Base-by-base conservation (phyloP, 306 rosid genomes). In the Hylodesmum podocarpum region DNA sequence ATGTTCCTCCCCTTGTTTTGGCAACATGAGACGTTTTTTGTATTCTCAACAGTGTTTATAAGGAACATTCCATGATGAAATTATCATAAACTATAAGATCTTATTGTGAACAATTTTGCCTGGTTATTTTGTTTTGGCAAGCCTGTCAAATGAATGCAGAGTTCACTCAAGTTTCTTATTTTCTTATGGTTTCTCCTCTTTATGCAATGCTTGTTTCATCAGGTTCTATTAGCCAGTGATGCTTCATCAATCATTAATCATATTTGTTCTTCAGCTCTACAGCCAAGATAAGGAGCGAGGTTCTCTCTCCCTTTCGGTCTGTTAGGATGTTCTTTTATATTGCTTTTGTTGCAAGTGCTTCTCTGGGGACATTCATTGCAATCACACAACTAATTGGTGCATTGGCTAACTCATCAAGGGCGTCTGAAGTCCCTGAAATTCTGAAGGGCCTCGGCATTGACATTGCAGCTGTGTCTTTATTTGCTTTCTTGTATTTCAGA, bases 321-420 rank as follows among this genome's bases (percentile, higher is more conserved):
- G 91, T 91, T 81, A 87, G 98, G 83, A 94, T 90, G 97, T 94
- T 94, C 89, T 90, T 90, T 81, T 91, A 86, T 55, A 46, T 86
- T 18, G 92, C 91, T 64, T 87, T 87, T 41, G 66, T 95, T 16
- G 97, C 96, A 21, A 95, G 99, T 51, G 99, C 75, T 57, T 5
- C 87, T 34, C 81, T 95, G 4, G 97, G 97, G 53, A 87, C 87
- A 65, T 70, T 95, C 58, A 92, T 95, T 40, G 96, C 99, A 70
- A 61, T 81, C 76, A 59, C 96, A 21, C 96, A 78, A 80, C 86
- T 95, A 24, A 83, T 89, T 51, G 93, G 85, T 47, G 97, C 97
- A 63, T 70, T 90, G 76, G 83, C 88, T 9, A 89, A 92, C 66
- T 61, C 97, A n/a, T 75, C 97, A 75, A 84, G 90, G 82, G 86